A percentile compares a stretch with the other conserved stretches of the same genome.
Conservation (phyloP, 805 yeast genomes). For the Candida sakaeoensis region DNA sequence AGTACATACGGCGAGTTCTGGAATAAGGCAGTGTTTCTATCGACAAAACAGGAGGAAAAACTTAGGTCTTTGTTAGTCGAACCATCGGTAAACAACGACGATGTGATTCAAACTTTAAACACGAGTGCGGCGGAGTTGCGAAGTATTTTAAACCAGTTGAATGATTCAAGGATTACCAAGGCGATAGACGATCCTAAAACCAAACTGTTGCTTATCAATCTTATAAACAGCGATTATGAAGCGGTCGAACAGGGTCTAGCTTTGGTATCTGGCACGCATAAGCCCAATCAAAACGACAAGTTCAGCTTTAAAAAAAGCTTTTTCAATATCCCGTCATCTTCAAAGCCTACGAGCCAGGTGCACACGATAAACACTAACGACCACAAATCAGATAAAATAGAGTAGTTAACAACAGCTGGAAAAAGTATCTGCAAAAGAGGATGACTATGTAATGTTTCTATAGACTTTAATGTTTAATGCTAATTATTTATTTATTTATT, state of each 20-base stretch:
- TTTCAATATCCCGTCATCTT: constrained; percentile 2
- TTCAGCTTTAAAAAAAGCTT: constrained; percentile 1
- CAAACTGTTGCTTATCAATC: not conserved
- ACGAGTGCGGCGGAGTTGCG: constrained; percentile 8
- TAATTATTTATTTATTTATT: too few species aligned
- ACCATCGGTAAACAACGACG: not conserved
- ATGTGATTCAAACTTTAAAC: constrained; percentile 5
- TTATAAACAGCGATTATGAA: constrained; percentile 3
- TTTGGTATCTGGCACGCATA: constrained; percentile 1
- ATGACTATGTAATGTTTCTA: not conserved
- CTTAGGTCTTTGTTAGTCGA: constrained; percentile 15
- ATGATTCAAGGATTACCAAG: not conserved
- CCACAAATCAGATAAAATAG: constrained; percentile 1
- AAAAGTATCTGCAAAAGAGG: too few species aligned
- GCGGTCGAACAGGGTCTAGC: constrained; percentile 8
- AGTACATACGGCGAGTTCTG: constrained; percentile 27
- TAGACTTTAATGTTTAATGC: not conserved
- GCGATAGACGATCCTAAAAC: constrained; percentile 2
- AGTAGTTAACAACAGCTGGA: too few species aligned
- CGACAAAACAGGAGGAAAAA: constrained; percentile 25
- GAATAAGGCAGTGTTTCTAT: constrained; percentile 20
- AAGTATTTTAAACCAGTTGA: not conserved
- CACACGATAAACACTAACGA: constrained; percentile 1
- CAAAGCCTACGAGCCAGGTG: constrained; percentile 8
- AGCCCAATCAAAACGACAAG: not conserved